Base-by-base conservation (phyloP, 495 filamentous ascomycete genomes). In the Daldinia loculata region DNA sequence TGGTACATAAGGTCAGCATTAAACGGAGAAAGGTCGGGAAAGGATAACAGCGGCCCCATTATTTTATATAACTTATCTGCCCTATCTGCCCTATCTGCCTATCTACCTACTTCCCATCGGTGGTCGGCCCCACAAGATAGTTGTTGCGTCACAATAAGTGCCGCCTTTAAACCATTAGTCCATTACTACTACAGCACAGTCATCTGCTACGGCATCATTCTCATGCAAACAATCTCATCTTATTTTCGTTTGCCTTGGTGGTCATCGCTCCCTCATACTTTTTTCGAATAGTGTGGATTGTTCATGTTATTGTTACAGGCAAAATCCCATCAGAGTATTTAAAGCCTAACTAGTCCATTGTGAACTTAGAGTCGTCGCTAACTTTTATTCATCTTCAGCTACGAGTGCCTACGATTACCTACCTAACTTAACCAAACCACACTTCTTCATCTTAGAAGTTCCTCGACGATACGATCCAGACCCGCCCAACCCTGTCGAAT, bases 61-160 rank as follows among this genome's bases (percentile, higher is more conserved):
- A 7, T 3, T 29, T 15, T 30, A n/a, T 19, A 6, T 19, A 29
- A 29, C 5, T 29, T 29, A 29, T 29, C 27, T 29, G 4, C 27
- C 5, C 27, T 32, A 32, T 32, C 30, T 32, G 30, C 30, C 30
- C 29, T 43, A 27, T 27, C 26, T 27, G 24, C 24, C 24, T 26
- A 26, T 3, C 4, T 59, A 57, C 48, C 51, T 32, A 22, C 45
- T 53, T 70, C 55, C 43, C 61, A 65, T 60, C 67, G 56, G 62
- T 45, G 62, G 2, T 7, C 41, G 59, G 53, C 63, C 59, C 69
- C 69, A 63, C 53, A 67, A 67, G 61, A 50, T 32, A 60, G 57
- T 29, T 66, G 66, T 69, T 73, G 70, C 70, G 70, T 73, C 70
- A 73, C 70, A 69, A 69, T 73, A 62, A n/a, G n/a, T n/a, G 62